Base-by-base conservation (phyloP, 331 rosid genomes). In the Malus hybrid region DNA sequence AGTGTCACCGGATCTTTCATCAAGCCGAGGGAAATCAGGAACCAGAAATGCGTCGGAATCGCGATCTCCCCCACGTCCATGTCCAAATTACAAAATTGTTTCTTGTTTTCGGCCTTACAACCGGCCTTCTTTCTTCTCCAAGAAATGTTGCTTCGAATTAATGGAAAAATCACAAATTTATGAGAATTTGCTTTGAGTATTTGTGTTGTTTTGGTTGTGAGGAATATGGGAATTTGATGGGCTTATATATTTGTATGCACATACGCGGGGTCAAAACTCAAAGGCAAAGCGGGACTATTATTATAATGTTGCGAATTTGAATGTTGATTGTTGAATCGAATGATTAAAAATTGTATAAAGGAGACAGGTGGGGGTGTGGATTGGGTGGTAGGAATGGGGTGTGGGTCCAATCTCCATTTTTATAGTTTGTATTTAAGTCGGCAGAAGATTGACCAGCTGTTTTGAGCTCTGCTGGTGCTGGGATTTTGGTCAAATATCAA, bases 1-100 rank as follows among this genome's bases (percentile, higher is more conserved):
- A 93, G 34, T 2, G 94, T 91, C 16, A 93, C 97, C 0, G 98
- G 98, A 28, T 93, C 97, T 29, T 83, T 89, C 96, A 93, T 93
- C 74, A 91, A 65, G 56, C 89, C 98, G 19, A 91, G 87, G 4
- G 93, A 79, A 5, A 93, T 85, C 28, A 95, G 97, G 61, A 96
- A 93, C 30, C 88, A 82, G 76, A 87, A 93, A 56, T 91, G 90
- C 2, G 77, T 48, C 5, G 98, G 98, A 34, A 88, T 76, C 0
- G 77, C 82, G 2, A 89, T 42, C 34, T 87, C 97, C 28, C 84
- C 97, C 28, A 87, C 66, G 48, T 83, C 92, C 75, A 72, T 72
- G 62, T 57, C 44, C 42, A 84, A 72, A 36, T 75, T 84, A 8
- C 74, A 71, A 62, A 68, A 42, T 44, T 77, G 71, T 53, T 83